A percentile compares a stretch with the other conserved stretches of the same genome.
These are phyloP conservation scores for Furcasterigmium furcatum DNA, from an alignment of 2,329 filamentous ascomycete genomes.

Conservation along the genomic window DNA sequence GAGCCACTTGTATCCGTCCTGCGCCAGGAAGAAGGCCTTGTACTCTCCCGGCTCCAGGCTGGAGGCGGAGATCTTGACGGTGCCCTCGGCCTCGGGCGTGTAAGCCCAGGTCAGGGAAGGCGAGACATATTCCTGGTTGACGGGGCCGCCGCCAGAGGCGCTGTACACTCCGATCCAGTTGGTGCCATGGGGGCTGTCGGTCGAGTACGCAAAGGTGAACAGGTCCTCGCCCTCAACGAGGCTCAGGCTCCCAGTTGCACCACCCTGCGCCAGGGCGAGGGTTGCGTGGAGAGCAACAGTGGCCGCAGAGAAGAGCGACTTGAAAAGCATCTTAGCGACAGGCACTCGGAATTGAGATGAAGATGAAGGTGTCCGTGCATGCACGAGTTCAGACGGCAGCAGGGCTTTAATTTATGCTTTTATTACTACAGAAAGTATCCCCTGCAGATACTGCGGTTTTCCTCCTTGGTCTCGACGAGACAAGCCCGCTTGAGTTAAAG, in stretches of 20 bases:
- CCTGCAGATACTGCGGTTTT: too few relatives aligned
- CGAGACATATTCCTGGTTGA: conserved; percentile 21
- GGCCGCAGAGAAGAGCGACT: neutral
- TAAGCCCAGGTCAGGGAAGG: conserved; percentile 29
- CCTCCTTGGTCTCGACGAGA: too few relatives aligned
- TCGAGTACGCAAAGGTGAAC: conserved; percentile 32
- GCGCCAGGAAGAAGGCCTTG: conserved; percentile 30
- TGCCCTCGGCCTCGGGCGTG: conserved; percentile 21
- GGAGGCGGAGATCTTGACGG: conserved; percentile 17
- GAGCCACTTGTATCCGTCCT: conserved; percentile 31
- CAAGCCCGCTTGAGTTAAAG: too few relatives aligned
- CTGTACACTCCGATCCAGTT: conserved; percentile 37
- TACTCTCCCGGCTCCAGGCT: conserved; percentile 25
- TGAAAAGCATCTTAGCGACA: neutral
- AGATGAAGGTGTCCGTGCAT: too few relatives aligned
- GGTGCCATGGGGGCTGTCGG: conserved; percentile 15
- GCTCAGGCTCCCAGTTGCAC: neutral
- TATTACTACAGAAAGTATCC: too few relatives aligned
- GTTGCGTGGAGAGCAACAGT: neutral
- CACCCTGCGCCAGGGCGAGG: neutral
- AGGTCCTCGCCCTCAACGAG: conserved; percentile 2
- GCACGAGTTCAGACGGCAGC: too few relatives aligned
- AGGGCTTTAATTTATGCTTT: too few relatives aligned
- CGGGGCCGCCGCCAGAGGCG: conserved; percentile 27
- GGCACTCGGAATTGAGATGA: too few relatives aligned